phyloP scores from a whole-genome alignment of 805 yeast species.

The Ogataea degrootiae region DNA sequence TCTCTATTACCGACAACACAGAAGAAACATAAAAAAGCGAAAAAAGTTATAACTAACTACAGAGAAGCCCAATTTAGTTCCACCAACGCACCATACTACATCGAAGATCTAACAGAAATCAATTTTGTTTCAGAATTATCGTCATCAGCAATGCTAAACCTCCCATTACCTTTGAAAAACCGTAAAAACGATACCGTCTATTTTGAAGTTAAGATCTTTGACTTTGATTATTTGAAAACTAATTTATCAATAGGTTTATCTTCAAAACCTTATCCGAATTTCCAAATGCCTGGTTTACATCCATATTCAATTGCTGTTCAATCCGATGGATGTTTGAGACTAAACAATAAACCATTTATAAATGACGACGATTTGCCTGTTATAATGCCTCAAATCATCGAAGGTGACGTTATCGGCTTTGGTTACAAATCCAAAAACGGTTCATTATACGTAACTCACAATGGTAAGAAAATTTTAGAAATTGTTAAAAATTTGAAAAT shows the following conservation, averaged over 20 bases:
- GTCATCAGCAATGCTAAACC: slow-evolving; percentile 25
- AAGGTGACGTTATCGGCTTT: slow-evolving; percentile 52
- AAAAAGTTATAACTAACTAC: slow-evolving; percentile 7
- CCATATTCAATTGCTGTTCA: slow-evolving; percentile 70
- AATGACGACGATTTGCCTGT: slow-evolving; percentile 37
- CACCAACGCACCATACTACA: slow-evolving; percentile 20
- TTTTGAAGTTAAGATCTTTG: slow-evolving; percentile 56
- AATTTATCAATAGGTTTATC: slow-evolving; percentile 62
- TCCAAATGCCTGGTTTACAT: slow-evolving; percentile 70
- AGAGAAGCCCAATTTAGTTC: slow-evolving; percentile 10
- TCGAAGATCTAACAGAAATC: slow-evolving; percentile 32
- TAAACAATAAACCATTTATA: slow-evolving; percentile 55
- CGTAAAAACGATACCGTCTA: slow-evolving; percentile 50
- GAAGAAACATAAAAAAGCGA: slow-evolving; percentile 1
- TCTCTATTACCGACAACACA: slow-evolving; percentile 13
- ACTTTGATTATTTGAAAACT: slow-evolving; percentile 37
- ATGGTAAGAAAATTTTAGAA: slow-evolving; percentile 50
- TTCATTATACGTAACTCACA: slow-evolving; percentile 48
- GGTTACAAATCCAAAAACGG: slow-evolving; percentile 48
- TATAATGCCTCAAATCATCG: slow-evolving; percentile 46
- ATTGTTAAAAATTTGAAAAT: slow-evolving; percentile 43
- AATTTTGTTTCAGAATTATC: slow-evolving; percentile 20
- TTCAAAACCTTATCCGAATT: slow-evolving; percentile 71
- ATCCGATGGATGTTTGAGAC: slow-evolving; percentile 63
- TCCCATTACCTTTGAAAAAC: slow-evolving; percentile 32